A percentile compares a stretch with the other conserved stretches of the same genome.
Conservation (phyloP, 257 asterid species). For the Apocynum venetum region DNA sequence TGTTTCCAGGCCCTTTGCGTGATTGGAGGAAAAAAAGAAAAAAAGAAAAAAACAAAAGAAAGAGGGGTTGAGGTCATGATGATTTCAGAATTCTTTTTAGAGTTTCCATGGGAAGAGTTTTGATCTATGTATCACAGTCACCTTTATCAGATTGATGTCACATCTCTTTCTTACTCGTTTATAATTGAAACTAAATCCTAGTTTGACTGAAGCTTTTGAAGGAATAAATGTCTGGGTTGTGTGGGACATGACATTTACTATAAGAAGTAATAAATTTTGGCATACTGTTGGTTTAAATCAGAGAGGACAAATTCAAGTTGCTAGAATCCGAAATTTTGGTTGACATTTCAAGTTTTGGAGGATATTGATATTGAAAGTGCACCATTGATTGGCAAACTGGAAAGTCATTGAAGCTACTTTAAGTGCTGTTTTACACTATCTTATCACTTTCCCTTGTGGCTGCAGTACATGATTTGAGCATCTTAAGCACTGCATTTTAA, state of each 20-base stretch:
- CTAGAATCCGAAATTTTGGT: neutral
- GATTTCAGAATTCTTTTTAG: neutral
- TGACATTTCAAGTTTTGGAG: neutral
- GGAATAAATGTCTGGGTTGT: neutral
- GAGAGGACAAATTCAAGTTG: neutral
- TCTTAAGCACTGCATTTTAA: neutral
- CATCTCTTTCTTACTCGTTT: neutral
- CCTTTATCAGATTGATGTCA: neutral
- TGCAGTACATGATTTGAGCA: neutral
- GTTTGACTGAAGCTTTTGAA: neutral
- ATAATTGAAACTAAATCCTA: neutral
- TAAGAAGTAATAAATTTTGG: neutral
- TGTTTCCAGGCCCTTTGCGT: neutral
- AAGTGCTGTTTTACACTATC: neutral
- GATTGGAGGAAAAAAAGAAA: neutral
- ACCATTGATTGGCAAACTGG: neutral
- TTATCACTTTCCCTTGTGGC: neutral
- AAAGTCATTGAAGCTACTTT: neutral
- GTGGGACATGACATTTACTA: neutral
- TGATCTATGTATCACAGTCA: neutral
- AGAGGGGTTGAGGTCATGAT: neutral
- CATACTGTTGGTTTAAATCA: neutral
- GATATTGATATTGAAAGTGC: neutral
- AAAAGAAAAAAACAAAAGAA: neutral
- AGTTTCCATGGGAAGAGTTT: neutral